Conservation (phyloP, 306 rosid genomes). For the Medicago ruthenica region DNA sequence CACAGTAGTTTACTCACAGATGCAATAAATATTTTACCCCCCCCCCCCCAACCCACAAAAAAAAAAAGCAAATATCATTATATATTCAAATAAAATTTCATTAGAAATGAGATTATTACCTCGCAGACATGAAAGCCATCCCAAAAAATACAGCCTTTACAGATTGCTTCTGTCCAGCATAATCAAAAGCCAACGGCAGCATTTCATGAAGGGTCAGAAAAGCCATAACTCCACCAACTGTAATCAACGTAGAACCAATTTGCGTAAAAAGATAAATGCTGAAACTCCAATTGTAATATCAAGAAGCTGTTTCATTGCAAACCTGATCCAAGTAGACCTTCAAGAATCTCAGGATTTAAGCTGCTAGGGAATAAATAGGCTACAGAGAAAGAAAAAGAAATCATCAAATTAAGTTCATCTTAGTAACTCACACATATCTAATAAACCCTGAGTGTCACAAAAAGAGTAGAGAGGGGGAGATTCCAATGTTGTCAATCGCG, state of each 20-base stretch:
- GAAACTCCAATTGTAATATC: slow-evolving; percentile 7
- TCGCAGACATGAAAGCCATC: slow-evolving; percentile 98
- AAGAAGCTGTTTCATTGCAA: slow-evolving; percentile 34
- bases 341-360: slow-evolving; percentile 90
- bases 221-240: slow-evolving; percentile 99
- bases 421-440: slow-evolving; percentile 19
- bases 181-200: slow-evolving; percentile 93
- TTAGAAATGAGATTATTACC: slow-evolving; percentile 57
- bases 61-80: slow-evolving; percentile 17
- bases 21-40: slow-evolving; percentile 14
- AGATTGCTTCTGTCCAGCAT: slow-evolving; percentile 94
- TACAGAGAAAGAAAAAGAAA: slow-evolving; percentile 47
- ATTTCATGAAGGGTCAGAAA: slow-evolving; percentile 93
- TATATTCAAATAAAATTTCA: slow-evolving; percentile 31
- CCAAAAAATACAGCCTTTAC: slow-evolving; percentile 91
- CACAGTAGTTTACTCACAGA: neutral
- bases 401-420: slow-evolving; percentile 37
- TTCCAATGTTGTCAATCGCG: neutral
- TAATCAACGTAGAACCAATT: slow-evolving; percentile 20
- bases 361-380: slow-evolving; percentile 94
- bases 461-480: slow-evolving; percentile 26
- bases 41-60: slow-evolving; percentile 1
- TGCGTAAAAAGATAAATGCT: slow-evolving; percentile 22
- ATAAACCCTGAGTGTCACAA: slow-evolving; percentile 1
- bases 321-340: slow-evolving; percentile 98